Conservation (phyloP, 2,329 filamentous ascomycete genomes). For the Apiospora phragmitis region DNA sequence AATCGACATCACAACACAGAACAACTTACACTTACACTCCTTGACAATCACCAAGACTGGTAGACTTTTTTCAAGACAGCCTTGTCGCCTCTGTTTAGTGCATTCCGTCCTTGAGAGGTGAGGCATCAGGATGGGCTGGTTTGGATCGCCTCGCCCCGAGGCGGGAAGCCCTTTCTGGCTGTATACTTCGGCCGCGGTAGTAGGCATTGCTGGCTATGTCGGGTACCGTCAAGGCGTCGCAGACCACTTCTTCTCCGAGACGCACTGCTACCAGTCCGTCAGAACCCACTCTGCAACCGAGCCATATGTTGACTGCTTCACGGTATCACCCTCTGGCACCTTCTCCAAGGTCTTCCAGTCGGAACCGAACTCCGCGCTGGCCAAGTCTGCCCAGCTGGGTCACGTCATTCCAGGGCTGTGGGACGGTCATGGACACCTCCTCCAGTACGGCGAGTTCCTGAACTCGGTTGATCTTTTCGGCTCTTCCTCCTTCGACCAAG, state of each 20-base stretch:
- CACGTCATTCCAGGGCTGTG: slow-evolving; percentile 67
- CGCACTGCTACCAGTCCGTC: slow-evolving; percentile 46
- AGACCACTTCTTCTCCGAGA: slow-evolving; percentile 29
- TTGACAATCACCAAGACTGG: background rate
- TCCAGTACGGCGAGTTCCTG: slow-evolving; percentile 67
- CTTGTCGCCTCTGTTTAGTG: background rate
- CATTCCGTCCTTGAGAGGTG: background rate
- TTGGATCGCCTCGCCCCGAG: slow-evolving; percentile 20
- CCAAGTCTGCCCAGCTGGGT: slow-evolving; percentile 40
- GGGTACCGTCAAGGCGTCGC: slow-evolving; percentile 23
- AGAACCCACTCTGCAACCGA: slow-evolving; percentile 40
- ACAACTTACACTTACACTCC: background rate
- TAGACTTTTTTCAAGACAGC: background rate
- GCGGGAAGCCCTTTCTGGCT: slow-evolving; percentile 20
- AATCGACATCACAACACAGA: background rate
- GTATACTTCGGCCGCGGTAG: slow-evolving; percentile 20
- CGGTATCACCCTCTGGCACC: slow-evolving; percentile 44
- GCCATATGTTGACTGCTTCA: slow-evolving; percentile 54
- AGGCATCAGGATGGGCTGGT: slow-evolving; percentile 21
- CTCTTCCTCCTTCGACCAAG: slow-evolving; percentile 53
- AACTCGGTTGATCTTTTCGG: slow-evolving; percentile 67
- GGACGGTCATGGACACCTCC: slow-evolving; percentile 70
- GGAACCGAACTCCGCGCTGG: slow-evolving; percentile 26
- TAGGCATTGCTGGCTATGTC: slow-evolving; percentile 25
- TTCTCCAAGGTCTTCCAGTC: slow-evolving; percentile 51